Evolutionary conservation across 139 green algal genomes (phyloP).

Genomic region (Picochlorum sp.): DNA sequence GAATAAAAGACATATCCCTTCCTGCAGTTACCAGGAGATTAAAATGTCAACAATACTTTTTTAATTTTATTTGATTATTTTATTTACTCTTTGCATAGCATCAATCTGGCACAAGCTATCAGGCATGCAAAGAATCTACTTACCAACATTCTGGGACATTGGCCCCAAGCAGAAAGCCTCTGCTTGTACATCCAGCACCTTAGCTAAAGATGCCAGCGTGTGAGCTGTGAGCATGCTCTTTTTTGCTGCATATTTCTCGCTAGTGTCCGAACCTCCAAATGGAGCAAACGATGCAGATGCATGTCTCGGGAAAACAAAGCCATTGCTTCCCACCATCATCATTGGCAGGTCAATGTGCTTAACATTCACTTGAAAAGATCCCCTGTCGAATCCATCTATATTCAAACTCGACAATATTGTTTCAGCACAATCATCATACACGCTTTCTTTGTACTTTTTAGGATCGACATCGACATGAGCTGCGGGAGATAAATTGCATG

Average conservation of each 20-base stretch:
- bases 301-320: not conserved
- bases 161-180: conserved; percentile 46
- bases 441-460: no score
- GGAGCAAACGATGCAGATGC: not conserved
- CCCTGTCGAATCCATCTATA: not conserved
- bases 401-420: not conserved
- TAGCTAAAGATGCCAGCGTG: conserved; percentile 22
- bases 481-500: no score
- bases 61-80: no score
- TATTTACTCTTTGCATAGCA: no score
- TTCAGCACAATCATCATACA: not conserved
- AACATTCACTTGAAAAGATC: not conserved
- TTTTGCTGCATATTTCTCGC: not conserved
- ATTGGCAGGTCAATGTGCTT: not conserved
- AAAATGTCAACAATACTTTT: no score
- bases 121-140: no score
- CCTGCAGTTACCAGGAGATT: no score
- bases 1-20: conserved; percentile 24
- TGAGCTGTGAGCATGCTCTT: conserved; percentile 44
- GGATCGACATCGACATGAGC: no score
- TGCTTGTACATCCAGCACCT: conserved; percentile 27
- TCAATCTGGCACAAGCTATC: no score
- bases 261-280: not conserved
- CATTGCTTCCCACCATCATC: not conserved
- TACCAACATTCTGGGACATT: conserved; percentile 24